Evolutionary conservation across 805 yeast genomes (phyloP), one percentile per base, ranked within the genome.

Genomic region (Metschnikowia amazonensis): DNA sequence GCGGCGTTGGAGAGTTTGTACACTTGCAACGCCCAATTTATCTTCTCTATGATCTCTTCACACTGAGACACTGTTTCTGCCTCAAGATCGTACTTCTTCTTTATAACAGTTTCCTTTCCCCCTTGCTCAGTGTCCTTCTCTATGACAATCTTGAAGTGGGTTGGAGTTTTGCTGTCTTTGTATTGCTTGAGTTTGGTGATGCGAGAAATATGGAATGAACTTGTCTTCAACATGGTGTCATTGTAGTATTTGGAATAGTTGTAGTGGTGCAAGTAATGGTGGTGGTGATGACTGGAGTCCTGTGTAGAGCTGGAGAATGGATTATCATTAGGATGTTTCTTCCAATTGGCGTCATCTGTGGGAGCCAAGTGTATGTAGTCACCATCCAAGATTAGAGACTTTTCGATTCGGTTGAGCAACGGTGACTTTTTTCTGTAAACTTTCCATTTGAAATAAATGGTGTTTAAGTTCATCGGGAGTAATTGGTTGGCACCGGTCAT

Each of bases 371-470:
- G 92, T 11, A 92, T 80, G 58, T 89, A 89, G 56, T 89, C 96
- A n/a, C 97, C 98, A 64, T 92, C 98, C 31, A 92, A 79, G 1
- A 94, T 89, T 27, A 92, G 70, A 0, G 89, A 79, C 56, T 94
- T 80, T 56, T 89, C 95, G 49, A 87, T 87, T 44, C 89, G 76
- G 46, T 81, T 81, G 47, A 86, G 79, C 52, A 92, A 82, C 0
- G 95, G 82, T 18, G 89, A 90, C 56, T 90, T 92, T 48, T 94
- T 79, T 57, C 97, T 75, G 86, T 89, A 87, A 0, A 92, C 95
- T 14, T 80, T 82, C 78, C 89, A 92, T 57, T 86, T 86, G 59
- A 84, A 84, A 59, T 89, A 89, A 4, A 88, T 80, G 3, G 84
- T 76, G 46, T 67, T 71, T 30, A 69, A 53, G 32, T 61, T 67